Evolutionary conservation across 2,329 filamentous ascomycete genomes (phyloP).

Genomic region (Aspergillus intermedius): DNA sequence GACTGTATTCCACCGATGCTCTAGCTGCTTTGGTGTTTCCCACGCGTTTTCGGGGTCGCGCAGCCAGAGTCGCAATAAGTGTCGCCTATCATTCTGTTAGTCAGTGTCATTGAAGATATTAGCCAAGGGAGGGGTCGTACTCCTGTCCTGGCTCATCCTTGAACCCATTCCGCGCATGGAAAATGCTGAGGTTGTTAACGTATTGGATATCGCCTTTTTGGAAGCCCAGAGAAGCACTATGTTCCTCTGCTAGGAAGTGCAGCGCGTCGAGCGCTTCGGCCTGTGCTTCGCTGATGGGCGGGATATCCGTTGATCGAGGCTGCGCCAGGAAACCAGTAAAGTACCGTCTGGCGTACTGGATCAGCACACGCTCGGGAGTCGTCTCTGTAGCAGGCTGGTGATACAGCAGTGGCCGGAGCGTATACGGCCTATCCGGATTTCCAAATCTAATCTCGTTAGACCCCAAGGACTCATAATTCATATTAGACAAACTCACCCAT

Average conservation of each 20-base stretch:
- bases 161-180: constrained; percentile 43
- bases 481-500: constrained; percentile 21
- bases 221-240: constrained; percentile 35
- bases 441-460: constrained; percentile 41
- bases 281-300: constrained; percentile 43
- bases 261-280: constrained; percentile 45
- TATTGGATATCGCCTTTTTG: constrained; percentile 43
- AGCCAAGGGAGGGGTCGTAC: constrained; percentile 11
- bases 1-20: constrained; percentile 35
- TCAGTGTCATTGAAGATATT: neutral
- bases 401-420: constrained; percentile 34
- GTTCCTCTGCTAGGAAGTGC: constrained; percentile 40
- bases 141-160: constrained; percentile 27
- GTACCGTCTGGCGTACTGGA: constrained; percentile 52
- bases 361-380: constrained; percentile 46
- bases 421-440: constrained; percentile 43
- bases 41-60: constrained; percentile 39
- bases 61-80: constrained; percentile 41
- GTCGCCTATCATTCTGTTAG: constrained; percentile 19
- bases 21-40: constrained; percentile 32
- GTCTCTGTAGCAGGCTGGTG: constrained; percentile 44
- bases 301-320: constrained; percentile 34
- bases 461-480: no score
- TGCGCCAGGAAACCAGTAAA: constrained; percentile 45
- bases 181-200: constrained; percentile 43